Percentiles rank a stretch among this genome's conserved stretches.
Conservation (phyloP, 164 flowering plant species). For the Sextonia rubra region DNA sequence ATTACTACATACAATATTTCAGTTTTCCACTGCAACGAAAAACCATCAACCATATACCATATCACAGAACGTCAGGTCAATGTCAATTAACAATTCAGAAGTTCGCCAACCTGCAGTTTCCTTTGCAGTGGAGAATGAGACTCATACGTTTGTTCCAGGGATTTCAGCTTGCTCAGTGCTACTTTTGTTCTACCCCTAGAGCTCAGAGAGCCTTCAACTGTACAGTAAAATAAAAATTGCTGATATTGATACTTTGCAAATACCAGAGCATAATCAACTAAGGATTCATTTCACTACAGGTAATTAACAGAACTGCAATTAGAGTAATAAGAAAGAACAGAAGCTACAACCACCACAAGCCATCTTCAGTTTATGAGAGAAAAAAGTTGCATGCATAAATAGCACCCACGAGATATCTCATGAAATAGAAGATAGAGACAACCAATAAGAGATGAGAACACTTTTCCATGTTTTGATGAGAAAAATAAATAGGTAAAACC, state of each 20-base stretch:
- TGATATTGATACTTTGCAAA: not conserved
- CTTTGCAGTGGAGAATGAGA: conserved; percentile 10
- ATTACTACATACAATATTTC: too few relatives aligned
- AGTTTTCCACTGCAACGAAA: not conserved
- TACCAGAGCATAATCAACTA: not conserved
- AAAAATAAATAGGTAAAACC: not conserved
- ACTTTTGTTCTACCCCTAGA: conserved; percentile 37
- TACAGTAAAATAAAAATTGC: not conserved
- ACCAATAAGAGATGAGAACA: not conserved
- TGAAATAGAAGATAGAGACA: not conserved
- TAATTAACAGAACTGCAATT: not conserved
- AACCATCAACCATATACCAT: too few relatives aligned
- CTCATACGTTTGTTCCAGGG: conserved; percentile 8
- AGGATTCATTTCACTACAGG: not conserved
- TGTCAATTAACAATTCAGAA: conserved; percentile 5
- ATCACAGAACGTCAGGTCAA: not conserved
- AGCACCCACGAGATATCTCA: too few relatives aligned
- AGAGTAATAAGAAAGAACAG: not conserved
- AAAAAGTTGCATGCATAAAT: too few relatives aligned
- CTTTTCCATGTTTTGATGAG: too few relatives aligned
- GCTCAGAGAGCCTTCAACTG: conserved; percentile 76
- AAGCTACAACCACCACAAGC: not conserved
- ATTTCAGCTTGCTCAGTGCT: conserved; percentile 21
- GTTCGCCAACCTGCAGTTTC: conserved; percentile 17
- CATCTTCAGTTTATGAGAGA: not conserved